These are phyloP conservation scores for Haplosporangium sp. DNA, from an alignment of 371 early-diverging fungal genomes.

Conservation along the genomic window DNA sequence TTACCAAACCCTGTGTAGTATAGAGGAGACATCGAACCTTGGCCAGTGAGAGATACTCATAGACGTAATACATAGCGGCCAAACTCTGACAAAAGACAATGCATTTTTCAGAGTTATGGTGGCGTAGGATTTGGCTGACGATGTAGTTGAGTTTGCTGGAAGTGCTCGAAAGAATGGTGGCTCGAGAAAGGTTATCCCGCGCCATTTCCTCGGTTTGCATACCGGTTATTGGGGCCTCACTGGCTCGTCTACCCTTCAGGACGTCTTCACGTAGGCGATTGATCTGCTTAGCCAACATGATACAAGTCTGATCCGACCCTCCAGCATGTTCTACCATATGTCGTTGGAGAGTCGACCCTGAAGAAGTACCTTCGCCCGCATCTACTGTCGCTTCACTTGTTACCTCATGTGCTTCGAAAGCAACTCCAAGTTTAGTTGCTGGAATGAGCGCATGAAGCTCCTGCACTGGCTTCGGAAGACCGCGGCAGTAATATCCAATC, in stretches of 20 bases:
- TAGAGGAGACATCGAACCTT: constrained; percentile 69
- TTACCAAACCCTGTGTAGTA: constrained; percentile 59
- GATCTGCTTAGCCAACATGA: constrained; percentile 55
- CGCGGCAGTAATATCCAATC: constrained; percentile 29
- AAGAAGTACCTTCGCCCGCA: background rate
- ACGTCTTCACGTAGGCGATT: constrained; percentile 49
- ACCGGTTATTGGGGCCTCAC: background rate
- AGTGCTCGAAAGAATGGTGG: constrained; percentile 32
- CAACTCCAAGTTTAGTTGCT: background rate
- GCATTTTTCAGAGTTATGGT: constrained; percentile 64
- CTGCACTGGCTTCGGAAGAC: constrained; percentile 16
- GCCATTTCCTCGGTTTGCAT: background rate
- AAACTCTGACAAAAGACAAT: constrained; percentile 66
- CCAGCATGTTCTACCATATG: background rate
- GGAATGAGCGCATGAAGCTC: constrained; percentile 15
- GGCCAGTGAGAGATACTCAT: constrained; percentile 62
- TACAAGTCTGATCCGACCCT: constrained; percentile 12
- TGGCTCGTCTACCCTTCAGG: background rate
- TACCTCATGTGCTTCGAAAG: background rate
- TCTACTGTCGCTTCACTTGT: background rate
- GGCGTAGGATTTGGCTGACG: constrained; percentile 57
- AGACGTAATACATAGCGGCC: constrained; percentile 61
- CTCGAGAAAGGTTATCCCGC: constrained; percentile 4
- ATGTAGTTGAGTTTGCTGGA: constrained; percentile 70
- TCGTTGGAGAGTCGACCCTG: background rate